Percentiles rank a stretch among this genome's conserved stretches.
Conservation (phyloP, 2,329 filamentous ascomycete genomes). For the Neurospora sp. region DNA sequence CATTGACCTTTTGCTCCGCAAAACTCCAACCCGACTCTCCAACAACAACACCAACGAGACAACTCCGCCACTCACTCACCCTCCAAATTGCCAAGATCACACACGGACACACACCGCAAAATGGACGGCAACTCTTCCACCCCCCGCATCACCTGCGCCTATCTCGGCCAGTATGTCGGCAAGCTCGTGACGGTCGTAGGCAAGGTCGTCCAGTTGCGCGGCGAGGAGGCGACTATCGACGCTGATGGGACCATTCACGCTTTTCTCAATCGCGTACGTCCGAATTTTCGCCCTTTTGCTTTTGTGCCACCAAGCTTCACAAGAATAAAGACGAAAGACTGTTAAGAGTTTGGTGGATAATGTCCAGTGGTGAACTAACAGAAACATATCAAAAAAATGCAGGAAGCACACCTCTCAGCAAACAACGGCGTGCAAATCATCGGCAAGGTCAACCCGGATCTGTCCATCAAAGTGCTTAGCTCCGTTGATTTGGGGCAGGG, state of each 20-base stretch:
- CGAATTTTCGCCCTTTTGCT: background rate
- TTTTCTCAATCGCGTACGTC: constrained; percentile 60
- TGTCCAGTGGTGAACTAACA: background rate
- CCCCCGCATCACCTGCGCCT: constrained; percentile 72
- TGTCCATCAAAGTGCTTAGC: constrained; percentile 60
- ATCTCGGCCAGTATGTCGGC: constrained; percentile 67
- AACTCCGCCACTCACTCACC: background rate
- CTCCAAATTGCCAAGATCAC: background rate
- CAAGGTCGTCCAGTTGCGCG: constrained; percentile 72
- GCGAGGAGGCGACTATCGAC: constrained; percentile 72
- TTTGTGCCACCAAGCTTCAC: background rate
- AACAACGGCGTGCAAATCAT: constrained; percentile 68
- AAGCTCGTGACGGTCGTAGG: constrained; percentile 78
- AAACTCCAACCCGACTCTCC: background rate
- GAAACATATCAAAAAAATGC: background rate
- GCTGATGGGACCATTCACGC: constrained; percentile 69
- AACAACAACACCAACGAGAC: background rate
- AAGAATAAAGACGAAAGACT: background rate
- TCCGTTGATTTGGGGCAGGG: constrained; percentile 58
- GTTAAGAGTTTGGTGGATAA: background rate
- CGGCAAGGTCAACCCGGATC: constrained; percentile 67
- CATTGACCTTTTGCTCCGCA: background rate
- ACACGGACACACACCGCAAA: background rate
- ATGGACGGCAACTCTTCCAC: constrained; percentile 57
- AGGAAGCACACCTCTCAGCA: constrained; percentile 63